Evolutionary conservation across 345 rosid genomes (phyloP), one percentile per base, ranked within the genome.

Genomic region (Eutrema heterophyllum): DNA sequence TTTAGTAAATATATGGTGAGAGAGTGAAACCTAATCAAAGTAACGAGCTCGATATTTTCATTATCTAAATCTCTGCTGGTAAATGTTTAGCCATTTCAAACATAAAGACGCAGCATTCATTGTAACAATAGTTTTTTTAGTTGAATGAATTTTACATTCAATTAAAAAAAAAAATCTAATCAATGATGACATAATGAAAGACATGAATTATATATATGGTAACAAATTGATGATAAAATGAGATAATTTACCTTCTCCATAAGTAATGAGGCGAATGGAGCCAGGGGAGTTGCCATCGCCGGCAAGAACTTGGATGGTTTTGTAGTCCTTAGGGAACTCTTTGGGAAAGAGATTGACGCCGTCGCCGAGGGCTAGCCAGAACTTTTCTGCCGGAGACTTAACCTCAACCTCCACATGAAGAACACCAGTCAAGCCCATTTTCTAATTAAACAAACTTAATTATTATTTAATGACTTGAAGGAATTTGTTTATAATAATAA

Each of bases 221-320:
- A 18, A 44, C 15, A 39, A n/a, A 39, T 0, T 36, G 24, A n/a
- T 18, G 29, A 58, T 24, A 16, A 7, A 64, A 44, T 33, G 49
- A 55, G 41, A 52, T 48, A 44, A 27, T 55, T n/a, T 52, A 72
- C 77, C 96, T 38, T 91, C 96, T 44, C 78, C 89, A 33, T 91
- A 93, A 6, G 70, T 85, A 35, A 93, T 46, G 80, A 81, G 87
- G 46, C 96, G 96, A 64, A 91, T 55, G 11, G 98, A 85, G 70
- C 97, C 95, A 32, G 87, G 79, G 35, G 84, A 75, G 79, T 87
- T 89, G 58, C 96, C 98, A 61, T 94, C 97, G 12, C 98, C 97
- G 61, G 89, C 82, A 1, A 91, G 86, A 30, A 91, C 87, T 76
- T 88, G 81, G 74, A 94, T 91, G 84, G 80, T 79, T 87, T 88